Percentiles rank a stretch among this genome's conserved stretches.
phyloP scores from a whole-genome alignment of 352 stramenopile genomes.

The Phytophthora pini region DNA sequence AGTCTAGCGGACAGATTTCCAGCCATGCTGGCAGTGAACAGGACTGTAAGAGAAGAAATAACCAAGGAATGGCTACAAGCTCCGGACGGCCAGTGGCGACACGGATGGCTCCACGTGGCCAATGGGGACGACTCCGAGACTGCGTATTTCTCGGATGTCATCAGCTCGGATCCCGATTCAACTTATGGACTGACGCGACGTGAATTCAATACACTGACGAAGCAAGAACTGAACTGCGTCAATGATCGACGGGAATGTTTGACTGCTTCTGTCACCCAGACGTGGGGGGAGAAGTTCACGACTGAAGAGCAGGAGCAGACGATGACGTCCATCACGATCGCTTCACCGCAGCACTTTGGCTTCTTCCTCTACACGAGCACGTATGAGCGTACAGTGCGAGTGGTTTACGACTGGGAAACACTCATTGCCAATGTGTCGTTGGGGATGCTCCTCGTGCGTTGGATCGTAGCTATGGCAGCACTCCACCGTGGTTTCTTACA shows the following conservation, averaged over 20 bases:
- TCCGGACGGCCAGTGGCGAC: constrained; percentile 35
- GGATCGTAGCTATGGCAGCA: constrained; percentile 49
- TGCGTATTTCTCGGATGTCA: constrained; percentile 44
- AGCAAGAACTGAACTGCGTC: constrained; percentile 40
- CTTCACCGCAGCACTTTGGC: constrained; percentile 37
- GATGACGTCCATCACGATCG: constrained; percentile 36
- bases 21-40: constrained; percentile 30
- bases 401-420: constrained; percentile 52
- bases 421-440: constrained; percentile 56
- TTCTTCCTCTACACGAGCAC: constrained; percentile 44
- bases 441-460: constrained; percentile 43
- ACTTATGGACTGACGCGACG: constrained; percentile 28
- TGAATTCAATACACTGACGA: constrained; percentile 47
- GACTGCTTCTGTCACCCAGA: background rate
- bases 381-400: constrained; percentile 16
- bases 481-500: constrained; percentile 39
- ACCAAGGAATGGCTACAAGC: constrained; percentile 47
- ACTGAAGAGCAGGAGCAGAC: constrained; percentile 19
- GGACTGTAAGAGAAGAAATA: constrained; percentile 32
- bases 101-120: constrained; percentile 52
- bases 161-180: constrained; percentile 36
- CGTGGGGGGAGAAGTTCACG: constrained; percentile 42
- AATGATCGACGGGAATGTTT: constrained; percentile 20
- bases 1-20: constrained; percentile 6
- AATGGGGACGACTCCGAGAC: constrained; percentile 29